Evolutionary conservation across 2,329 filamentous ascomycete species (phyloP), one percentile per base, ranked within the genome.

Genomic region (Diplodia sapinea): DNA sequence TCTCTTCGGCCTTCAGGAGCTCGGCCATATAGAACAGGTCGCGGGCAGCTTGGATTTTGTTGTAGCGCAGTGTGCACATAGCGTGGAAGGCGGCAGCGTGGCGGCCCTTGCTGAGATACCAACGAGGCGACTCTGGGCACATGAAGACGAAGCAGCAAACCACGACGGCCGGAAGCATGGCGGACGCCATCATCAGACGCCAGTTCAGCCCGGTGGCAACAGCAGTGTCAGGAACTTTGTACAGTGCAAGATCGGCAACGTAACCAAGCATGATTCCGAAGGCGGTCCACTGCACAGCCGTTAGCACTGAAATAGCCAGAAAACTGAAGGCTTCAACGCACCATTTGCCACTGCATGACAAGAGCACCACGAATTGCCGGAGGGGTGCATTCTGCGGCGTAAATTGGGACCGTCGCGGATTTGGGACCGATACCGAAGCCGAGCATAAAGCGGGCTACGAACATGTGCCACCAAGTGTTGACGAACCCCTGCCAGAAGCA

Each of bases 271-370:
- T 73, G 56, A 74, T 75, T 13, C 73, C 73, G 61, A 88, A 85
- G 9, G 64, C 66, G 29, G 66, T 68, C 66, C 66, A 68, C 66
- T 68, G 8, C 9, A 33, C 3, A 8, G 20, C 4, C 17, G 38
- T 67, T 20, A 67, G 56, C 8, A 20, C 26, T 12, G 17, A 1
- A 3, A 12, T 6, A 20, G 29, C 13, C 11, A 15, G 3, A 1
- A 9, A 20, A 1, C 12, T 52, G 12, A 3, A n/a, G 6, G 26
- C 52, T 54, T n/a, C 8, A n/a, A 47, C 43, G 11, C 8, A 68
- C 67, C 77, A 90, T 83, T 79, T 94, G 89, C 91, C 91, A 94
- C 70, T 88, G 89, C 91, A 94, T 94, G 70, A 94, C 91, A 20
- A 95, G 82, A 8, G 89, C 91, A 70, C 91, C 90, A 74, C 91